Percentiles rank a stretch among this genome's conserved stretches.
Conservation (phyloP, 805 yeast genomes). For the Saturnispora bothae region DNA sequence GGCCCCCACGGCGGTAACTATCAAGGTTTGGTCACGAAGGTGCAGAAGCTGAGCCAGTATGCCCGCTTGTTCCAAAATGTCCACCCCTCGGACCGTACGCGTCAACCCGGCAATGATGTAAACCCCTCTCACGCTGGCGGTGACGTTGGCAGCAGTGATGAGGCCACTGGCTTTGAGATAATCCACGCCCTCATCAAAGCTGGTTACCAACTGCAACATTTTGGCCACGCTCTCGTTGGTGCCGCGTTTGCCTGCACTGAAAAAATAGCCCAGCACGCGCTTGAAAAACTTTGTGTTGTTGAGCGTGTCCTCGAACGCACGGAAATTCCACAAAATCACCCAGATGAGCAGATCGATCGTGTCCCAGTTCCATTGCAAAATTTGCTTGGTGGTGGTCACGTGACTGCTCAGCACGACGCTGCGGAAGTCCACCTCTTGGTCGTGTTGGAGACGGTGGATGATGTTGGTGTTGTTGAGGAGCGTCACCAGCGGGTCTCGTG, state of each 20-base stretch:
- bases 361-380: slow-evolving; percentile 81
- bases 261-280: slow-evolving; percentile 64
- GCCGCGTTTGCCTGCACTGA: slow-evolving; percentile 69
- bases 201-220: background rate
- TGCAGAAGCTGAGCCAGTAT: background rate
- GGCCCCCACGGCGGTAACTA: too few relatives aligned
- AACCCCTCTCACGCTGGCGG: slow-evolving; percentile 31
- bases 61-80: background rate
- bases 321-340: slow-evolving; percentile 72
- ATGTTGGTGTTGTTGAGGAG: background rate
- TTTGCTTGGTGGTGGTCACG: slow-evolving; percentile 71
- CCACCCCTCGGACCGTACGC: slow-evolving; percentile 32
- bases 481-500: background rate
- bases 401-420: slow-evolving; percentile 61
- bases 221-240: background rate
- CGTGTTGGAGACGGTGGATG: background rate
- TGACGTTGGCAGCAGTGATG: background rate
- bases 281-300: slow-evolving; percentile 79
- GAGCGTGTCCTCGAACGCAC: slow-evolving; percentile 64
- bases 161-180: background rate
- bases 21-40: too few relatives aligned
- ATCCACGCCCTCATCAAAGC: background rate
- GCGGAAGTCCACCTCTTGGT: slow-evolving; percentile 21
- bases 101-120: slow-evolving; percentile 54
- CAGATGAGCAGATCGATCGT: slow-evolving; percentile 58